Base-by-base conservation (phyloP, 768 basidiomycete species). In the Mycena belliarum region DNA sequence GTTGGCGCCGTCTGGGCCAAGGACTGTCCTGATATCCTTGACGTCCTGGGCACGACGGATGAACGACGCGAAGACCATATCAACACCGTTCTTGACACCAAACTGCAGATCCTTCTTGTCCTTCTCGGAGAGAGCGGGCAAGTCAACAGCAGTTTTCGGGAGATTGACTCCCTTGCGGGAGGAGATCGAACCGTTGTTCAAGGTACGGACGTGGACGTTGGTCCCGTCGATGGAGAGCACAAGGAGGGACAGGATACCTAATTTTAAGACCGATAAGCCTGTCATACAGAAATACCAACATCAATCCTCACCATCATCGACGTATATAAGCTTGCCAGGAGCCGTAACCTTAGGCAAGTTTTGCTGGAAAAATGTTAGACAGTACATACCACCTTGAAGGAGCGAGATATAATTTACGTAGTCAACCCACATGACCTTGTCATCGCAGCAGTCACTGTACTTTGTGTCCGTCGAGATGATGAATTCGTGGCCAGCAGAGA, bases 91-190 rank as follows among this genome's bases (percentile, higher is more conserved):
- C 83, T 86, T 89, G 69, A 97, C 96, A 75, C 97, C 97, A 63
- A 98, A 99, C 61, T 80, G 73, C 58, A 99, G 76, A 70, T 98
- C 97, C 63, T 85, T 86, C 82, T 97, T 98, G 84, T 99, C 97
- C 82, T 99, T 98, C 55, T 93, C 92, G 56, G 95, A 97, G 41
- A 99, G 85, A 49, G 97, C 93, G 50, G 97, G 97, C 50, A 99
- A 87, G 76, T 99, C 97, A 67, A 99, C 97, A 14, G 88, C 82
- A 61, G 97, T 98, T 77, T 98, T 97, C 67, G 97, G 97, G 54
- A 99, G 86, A 76, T 99, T 99, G 78, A 98, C 97, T 70, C 97
- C 97, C 81, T 99, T 99, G 72, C 93, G 91, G 52, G 95, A 98
- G 48, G 91, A 92, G 66, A 99, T 88, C 38, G 80, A 88, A 52